Evolutionary conservation across 2,329 filamentous ascomycete species (phyloP), one percentile per base, ranked within the genome.

Genomic region (Dactylellina leptospora): DNA sequence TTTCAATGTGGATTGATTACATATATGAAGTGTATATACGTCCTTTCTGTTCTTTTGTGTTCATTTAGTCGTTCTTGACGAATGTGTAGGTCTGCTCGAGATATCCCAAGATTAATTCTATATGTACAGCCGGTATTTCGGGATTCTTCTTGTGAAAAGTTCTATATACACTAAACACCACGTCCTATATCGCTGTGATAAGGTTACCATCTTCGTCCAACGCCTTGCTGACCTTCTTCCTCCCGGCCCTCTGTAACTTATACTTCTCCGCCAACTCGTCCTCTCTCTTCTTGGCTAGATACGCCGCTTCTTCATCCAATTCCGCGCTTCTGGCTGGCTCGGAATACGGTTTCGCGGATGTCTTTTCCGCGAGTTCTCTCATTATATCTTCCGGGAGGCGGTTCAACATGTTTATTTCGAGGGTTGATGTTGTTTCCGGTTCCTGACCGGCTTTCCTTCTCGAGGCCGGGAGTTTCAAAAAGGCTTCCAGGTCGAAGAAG

Each of bases 351-450:
- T 6, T 68, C 51, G 63, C 56, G 18, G 56, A 75, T 66, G 30
- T 76, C 74, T 72, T 72, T 18, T 64, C 27, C 23, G 59, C 23
- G 2, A 72, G n/a, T 22, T 72, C 68, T 4, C 30, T 30, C 68
- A 72, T 72, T 23, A 72, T 72, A 10, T 72, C 68, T 16, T 63
- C 68, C 0, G 56, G 18, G 11, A 54, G 42, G 2, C 59, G 55
- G 33, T 72, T 64, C 20, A 64, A 20, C 59, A 72, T 45, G 30
- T 72, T 40, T 16, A 72, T 63, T n/a, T 72, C 68, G 13, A 64
- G 8, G 11, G 64, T 71, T 6, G 56, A 47, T 20, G 30, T 51
- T 11, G 50, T 69, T 68, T 60, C 71, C 59, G 38, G 33, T 33
- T 33, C 22, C 0, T 48, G 4, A 13, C 33, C 11, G 22, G 33